Base-by-base conservation (phyloP, 371 early-diverging fungal species). In the Saksenaea vasiformis region DNA sequence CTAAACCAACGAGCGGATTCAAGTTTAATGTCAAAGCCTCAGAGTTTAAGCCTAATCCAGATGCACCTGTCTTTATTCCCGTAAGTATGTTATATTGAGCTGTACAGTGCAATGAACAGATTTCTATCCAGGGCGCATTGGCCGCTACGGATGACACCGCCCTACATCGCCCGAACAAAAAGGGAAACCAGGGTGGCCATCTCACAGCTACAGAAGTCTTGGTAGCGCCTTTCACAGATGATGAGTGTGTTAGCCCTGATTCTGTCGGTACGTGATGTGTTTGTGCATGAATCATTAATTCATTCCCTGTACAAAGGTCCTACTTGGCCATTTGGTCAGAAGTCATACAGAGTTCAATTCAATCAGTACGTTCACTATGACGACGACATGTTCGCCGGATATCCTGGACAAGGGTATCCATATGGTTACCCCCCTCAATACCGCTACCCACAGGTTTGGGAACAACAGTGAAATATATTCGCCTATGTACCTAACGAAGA, bases 31-130 rank as follows among this genome's bases (percentile, higher is more conserved):
- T 85, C 41, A 91, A 91, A 58, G 97, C 95, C 1, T 85, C 88
- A 1, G 92, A 92, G 38, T 97, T 95, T 76, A 94, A 91, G 62
- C 95, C 95, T 15, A 93, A 92, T 58, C 89, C 88, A n/a, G 67
- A 85, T 17, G 94, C 93, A 3, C 71, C 88, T 22, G 85, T 86
- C 1, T 94, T 93, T 73, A 87, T 91, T 37, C 94, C 94, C 35
- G 84, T 76, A 74, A 70, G 76, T 58, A 54, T 41, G 54, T 24
- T 19, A 17, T 47, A 54, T 15, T 10, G 19, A 34, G 38, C 1
- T n/a, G 37, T 15, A 47, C 27, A 27, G 31, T 47, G n/a, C 2
- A 10, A 47, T 47, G 53, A 27, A 3, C 8, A 64, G 22, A 53
- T 54, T 19, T 37, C 2, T 34, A 9, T 47, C 58, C 39, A 61